phyloP scores from a whole-genome alignment of 2,329 filamentous ascomycete genomes.

The Mollisiaceae sp. region DNA sequence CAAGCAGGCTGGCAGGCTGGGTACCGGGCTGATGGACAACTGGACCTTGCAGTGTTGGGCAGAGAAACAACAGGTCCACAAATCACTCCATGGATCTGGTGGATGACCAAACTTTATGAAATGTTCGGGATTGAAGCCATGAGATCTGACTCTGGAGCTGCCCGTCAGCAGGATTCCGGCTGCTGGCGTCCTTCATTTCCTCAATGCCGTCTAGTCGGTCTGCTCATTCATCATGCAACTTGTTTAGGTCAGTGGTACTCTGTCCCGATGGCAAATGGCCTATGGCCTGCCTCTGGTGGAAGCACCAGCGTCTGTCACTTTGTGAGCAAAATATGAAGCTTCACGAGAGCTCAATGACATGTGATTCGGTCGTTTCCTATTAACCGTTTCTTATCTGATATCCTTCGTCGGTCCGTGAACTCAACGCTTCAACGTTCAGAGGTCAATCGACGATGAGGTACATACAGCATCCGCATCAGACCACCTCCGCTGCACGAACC shows the following conservation, averaged over 20 bases:
- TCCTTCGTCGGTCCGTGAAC: constrained; percentile 3
- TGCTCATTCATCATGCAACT: constrained; percentile 10
- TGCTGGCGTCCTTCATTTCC: not conserved
- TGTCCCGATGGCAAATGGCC: not conserved
- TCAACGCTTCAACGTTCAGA: not conserved
- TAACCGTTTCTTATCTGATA: not conserved
- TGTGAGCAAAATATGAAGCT: constrained; percentile 4
- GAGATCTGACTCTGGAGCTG: not conserved
- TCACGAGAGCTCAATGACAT: not conserved
- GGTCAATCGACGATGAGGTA: constrained; percentile 2
- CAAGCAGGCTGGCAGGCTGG: no score
- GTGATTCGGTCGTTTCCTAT: not conserved
- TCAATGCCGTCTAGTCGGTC: not conserved
- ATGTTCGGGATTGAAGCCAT: not conserved
- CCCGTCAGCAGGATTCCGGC: constrained; percentile 1
- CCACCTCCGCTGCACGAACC: not conserved
- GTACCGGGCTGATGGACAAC: not conserved
- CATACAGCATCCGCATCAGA: not conserved
- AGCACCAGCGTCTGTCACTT: constrained; percentile 6
- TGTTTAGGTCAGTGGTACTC: not conserved
- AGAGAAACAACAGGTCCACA: not conserved
- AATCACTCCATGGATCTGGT: constrained; percentile 8
- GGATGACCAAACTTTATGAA: constrained; percentile 1
- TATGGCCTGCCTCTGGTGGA: not conserved
- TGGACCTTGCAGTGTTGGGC: not conserved